Conservation (phyloP, 2,329 filamentous ascomycete genomes). For the Xylariaceae sp. region DNA sequence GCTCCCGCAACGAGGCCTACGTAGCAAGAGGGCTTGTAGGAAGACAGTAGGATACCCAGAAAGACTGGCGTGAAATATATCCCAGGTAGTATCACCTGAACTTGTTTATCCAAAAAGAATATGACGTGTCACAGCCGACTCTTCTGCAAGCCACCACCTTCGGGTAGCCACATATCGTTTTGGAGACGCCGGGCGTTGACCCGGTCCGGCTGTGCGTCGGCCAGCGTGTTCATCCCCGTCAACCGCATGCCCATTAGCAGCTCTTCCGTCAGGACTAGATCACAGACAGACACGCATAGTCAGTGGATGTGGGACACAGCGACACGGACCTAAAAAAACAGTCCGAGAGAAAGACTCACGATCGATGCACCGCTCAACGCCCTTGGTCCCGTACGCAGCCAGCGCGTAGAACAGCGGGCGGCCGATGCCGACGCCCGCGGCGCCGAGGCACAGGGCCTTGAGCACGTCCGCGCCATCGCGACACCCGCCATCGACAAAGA, state of each 20-base stretch:
- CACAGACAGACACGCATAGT: too few species aligned
- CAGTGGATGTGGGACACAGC: too few species aligned
- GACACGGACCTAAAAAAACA: not conserved
- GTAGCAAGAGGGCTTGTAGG: too few species aligned
- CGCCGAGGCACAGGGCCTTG: constrained; percentile 39
- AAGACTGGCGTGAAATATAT: too few species aligned
- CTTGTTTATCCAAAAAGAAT: too few species aligned
- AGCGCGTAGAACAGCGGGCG: constrained; percentile 37
- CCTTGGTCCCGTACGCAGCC: constrained; percentile 25
- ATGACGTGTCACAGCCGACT: not conserved
- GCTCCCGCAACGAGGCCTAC: too few species aligned
- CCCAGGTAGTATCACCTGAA: too few species aligned
- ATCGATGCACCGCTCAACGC: constrained; percentile 21
- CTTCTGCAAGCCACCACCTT: constrained; percentile 14
- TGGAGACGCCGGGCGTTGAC: constrained; percentile 33
- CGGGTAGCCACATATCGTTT: constrained; percentile 27
- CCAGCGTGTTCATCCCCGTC: constrained; percentile 39
- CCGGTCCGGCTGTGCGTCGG: constrained; percentile 40
- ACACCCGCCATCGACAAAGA: constrained; percentile 41
- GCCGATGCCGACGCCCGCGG: constrained; percentile 37
- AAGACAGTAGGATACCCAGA: too few species aligned
- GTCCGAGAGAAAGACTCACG: constrained; percentile 18
- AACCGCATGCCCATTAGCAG: constrained; percentile 41
- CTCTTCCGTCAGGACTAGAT: constrained; percentile 28
- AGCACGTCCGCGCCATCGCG: constrained; percentile 39